Evolutionary conservation across 768 basidiomycete genomes (phyloP).

Genomic region (Leccinum obscurum): DNA sequence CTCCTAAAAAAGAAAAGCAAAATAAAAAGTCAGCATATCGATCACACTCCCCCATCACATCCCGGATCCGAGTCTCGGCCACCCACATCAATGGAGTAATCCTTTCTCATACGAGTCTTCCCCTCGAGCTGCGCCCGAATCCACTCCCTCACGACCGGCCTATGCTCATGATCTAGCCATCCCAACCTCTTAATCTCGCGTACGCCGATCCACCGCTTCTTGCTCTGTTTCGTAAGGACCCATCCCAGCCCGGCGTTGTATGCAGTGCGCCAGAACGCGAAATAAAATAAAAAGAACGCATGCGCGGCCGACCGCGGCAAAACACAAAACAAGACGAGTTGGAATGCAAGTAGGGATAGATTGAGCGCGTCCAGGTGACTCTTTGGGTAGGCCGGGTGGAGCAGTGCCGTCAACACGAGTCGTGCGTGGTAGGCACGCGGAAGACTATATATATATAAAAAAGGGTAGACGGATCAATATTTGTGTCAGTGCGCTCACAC

Average conservation of each 20-base stretch:
- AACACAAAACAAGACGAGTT: conserved; percentile 68
- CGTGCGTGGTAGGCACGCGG: conserved; percentile 83
- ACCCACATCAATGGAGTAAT: conserved; percentile 89
- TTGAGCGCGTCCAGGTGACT: conserved; percentile 88
- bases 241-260: conserved; percentile 95
- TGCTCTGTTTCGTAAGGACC: conserved; percentile 93
- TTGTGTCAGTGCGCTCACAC: neutral
- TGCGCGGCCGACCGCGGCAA: conserved; percentile 56
- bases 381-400: conserved; percentile 81
- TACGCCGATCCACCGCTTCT: conserved; percentile 94
- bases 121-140: conserved; percentile 81
- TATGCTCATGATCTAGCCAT: conserved; percentile 80
- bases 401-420: conserved; percentile 78
- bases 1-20: conserved; percentile 47
- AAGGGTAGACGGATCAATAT: neutral
- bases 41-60: neutral
- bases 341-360: conserved; percentile 72
- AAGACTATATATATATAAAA: conserved; percentile 59
- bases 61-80: neutral
- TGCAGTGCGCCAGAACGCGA: conserved; percentile 88
- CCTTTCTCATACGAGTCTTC: conserved; percentile 95
- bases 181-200: conserved; percentile 72
- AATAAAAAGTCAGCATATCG: neutral
- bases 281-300: conserved; percentile 84
- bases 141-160: conserved; percentile 73